Conservation (phyloP, 176 grass and related monocot genomes). For the Musa itinerans region DNA sequence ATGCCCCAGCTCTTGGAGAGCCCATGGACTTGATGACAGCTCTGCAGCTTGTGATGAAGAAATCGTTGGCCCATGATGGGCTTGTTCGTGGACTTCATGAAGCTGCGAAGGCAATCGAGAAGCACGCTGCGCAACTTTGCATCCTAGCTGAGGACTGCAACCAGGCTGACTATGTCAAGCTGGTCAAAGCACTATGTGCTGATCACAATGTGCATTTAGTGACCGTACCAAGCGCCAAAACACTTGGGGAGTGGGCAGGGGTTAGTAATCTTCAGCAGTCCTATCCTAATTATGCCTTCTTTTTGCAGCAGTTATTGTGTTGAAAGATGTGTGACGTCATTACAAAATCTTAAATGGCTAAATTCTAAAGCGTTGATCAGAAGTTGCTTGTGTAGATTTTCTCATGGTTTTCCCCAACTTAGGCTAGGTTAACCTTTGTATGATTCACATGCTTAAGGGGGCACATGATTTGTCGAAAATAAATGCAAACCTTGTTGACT, state of each 20-base stretch:
- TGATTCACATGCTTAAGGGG: too few species aligned
- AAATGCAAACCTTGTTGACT: too few species aligned
- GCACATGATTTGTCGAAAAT: too few species aligned
- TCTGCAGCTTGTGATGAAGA: slow-evolving; percentile 51
- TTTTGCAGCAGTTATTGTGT: too few species aligned
- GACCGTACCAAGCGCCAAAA: slow-evolving; percentile 15
- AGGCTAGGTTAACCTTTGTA: too few species aligned
- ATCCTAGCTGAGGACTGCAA: slow-evolving; percentile 58
- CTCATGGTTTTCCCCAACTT: too few species aligned
- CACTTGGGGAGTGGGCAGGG: slow-evolving; percentile 66
- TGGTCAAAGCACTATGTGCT: slow-evolving; percentile 27
- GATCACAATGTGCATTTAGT: too few species aligned
- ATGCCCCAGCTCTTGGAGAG: slow-evolving; percentile 39
- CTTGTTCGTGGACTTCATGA: slow-evolving; percentile 52
- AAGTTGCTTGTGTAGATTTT: too few species aligned
- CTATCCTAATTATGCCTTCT: too few species aligned
- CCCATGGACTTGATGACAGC: slow-evolving; percentile 72
- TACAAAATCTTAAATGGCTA: too few species aligned
- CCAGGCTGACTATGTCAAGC: slow-evolving; percentile 66
- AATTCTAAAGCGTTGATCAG: too few species aligned
- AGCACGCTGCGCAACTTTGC: slow-evolving; percentile 55
- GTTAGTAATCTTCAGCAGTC: slow-evolving; percentile 18
- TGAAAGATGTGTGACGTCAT: too few species aligned
- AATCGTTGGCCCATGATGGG: slow-evolving; percentile 38
- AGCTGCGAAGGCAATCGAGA: slow-evolving; percentile 48